A percentile compares a stretch with the other conserved stretches of the same genome.
Evolutionary conservation across 202 grass and related monocot genomes (phyloP).

Genomic region (Panicum hallii): DNA sequence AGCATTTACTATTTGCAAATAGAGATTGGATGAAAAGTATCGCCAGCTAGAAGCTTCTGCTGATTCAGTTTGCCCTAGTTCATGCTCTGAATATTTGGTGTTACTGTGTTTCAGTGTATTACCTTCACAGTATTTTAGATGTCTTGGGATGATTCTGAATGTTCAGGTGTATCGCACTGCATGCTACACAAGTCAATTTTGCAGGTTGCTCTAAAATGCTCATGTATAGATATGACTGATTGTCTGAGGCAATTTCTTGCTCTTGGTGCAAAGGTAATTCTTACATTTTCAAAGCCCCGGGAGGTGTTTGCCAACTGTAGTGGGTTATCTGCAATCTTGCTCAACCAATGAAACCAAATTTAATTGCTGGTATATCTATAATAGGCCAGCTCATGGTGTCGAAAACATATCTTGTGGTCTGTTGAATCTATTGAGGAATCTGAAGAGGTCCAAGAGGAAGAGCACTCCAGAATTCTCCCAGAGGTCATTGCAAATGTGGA

Average conservation of each 20-base stretch:
- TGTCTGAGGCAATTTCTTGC: slow-evolving; percentile 64
- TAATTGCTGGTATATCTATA: slow-evolving; percentile 30
- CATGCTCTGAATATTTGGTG: slow-evolving; percentile 16
- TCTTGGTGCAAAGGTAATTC: slow-evolving; percentile 74
- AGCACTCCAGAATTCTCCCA: slow-evolving; percentile 63
- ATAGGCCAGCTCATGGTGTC: slow-evolving; percentile 84
- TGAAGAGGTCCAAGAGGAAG: slow-evolving; percentile 63
- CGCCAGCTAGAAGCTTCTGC: background rate
- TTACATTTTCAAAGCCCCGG: slow-evolving; percentile 8
- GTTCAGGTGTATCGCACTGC: slow-evolving; percentile 66
- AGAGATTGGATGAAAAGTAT: slow-evolving; percentile 14
- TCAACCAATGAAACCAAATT: slow-evolving; percentile 23
- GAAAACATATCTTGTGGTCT: slow-evolving; percentile 60
- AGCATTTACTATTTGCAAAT: background rate
- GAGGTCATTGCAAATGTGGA: slow-evolving; percentile 53
- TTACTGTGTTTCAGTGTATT: slow-evolving; percentile 10
- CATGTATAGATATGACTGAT: slow-evolving; percentile 44
- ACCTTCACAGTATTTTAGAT: slow-evolving; percentile 63
- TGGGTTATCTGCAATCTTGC: background rate
- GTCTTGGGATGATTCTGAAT: slow-evolving; percentile 80
- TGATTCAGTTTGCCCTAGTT: background rate
- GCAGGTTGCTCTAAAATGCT: slow-evolving; percentile 73
- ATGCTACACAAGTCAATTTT: slow-evolving; percentile 78
- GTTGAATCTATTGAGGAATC: slow-evolving; percentile 58
- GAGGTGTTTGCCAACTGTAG: background rate